A percentile compares a stretch with the other conserved stretches of the same genome.
phyloP scores from a whole-genome alignment of 306 rosid genomes.

The Hippophae gyantsensis region DNA sequence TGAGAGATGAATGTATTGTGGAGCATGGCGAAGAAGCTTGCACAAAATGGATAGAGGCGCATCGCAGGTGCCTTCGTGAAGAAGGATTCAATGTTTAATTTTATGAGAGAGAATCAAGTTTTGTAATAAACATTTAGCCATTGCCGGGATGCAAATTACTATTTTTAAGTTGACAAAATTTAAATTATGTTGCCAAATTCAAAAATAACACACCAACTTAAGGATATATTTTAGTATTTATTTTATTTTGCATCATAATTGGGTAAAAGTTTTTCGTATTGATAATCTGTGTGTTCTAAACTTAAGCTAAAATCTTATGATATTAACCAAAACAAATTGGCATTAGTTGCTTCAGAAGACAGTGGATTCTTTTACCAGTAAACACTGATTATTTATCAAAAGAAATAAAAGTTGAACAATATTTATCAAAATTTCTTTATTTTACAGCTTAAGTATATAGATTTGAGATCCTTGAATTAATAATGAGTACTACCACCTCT shows the following conservation, averaged over 20 bases:
- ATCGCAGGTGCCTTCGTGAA: constrained; percentile 64
- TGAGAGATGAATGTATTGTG: constrained; percentile 82
- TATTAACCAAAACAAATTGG: too few relatives aligned
- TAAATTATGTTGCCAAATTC: constrained; percentile 9
- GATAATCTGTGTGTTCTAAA: too few relatives aligned
- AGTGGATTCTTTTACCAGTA: too few relatives aligned
- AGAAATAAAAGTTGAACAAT: too few relatives aligned
- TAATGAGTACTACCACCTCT: constrained; percentile 37
- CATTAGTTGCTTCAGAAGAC: too few relatives aligned
- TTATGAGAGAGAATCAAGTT: constrained; percentile 6
- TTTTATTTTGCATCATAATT: too few relatives aligned
- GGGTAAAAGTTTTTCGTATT: too few relatives aligned
- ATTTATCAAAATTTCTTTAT: too few relatives aligned
- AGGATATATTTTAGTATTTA: too few relatives aligned
- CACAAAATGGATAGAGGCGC: constrained; percentile 85
- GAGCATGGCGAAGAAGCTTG: constrained; percentile 86
- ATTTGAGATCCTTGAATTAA: not conserved
- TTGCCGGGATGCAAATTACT: constrained; percentile 15
- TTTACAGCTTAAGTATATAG: too few relatives aligned
- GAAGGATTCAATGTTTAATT: constrained; percentile 77
- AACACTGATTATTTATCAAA: too few relatives aligned
- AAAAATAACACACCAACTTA: constrained; percentile 28
- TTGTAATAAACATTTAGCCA: constrained; percentile 2
- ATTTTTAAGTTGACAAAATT: constrained; percentile 15
- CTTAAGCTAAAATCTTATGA: too few relatives aligned